Evolutionary conservation across 805 yeast genomes (phyloP).

Genomic region (Candida ficus): DNA sequence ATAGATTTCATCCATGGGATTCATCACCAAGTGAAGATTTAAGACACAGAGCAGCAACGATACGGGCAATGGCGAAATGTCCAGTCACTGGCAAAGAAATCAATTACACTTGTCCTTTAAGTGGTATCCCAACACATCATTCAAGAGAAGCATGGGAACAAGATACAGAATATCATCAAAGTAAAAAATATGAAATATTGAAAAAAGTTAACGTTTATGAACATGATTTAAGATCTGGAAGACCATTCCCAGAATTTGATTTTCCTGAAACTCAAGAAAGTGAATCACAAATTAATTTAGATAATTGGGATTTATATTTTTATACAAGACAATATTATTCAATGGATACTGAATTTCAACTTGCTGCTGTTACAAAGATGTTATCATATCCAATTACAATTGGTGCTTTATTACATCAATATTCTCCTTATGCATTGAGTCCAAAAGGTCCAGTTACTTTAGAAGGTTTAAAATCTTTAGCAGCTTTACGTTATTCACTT

Average conservation of each 20-base stretch:
- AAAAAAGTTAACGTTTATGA: conserved; percentile 88
- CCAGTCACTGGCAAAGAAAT: conserved; percentile 84
- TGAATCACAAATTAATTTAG: conserved; percentile 71
- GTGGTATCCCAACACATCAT: conserved; percentile 97
- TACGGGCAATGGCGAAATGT: conserved; percentile 81
- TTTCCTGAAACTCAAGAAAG: conserved; percentile 77
- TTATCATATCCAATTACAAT: conserved; percentile 90
- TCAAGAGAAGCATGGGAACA: conserved; percentile 82
- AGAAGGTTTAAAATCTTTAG: conserved; percentile 90
- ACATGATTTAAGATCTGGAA: conserved; percentile 90
- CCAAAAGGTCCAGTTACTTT: conserved; percentile 86
- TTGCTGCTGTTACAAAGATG: conserved; percentile 93
- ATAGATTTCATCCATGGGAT: conserved; percentile 86
- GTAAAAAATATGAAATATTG: conserved; percentile 64
- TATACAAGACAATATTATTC: conserved; percentile 91
- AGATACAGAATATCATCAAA: conserved; percentile 66
- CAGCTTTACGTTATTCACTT: conserved; percentile 87
- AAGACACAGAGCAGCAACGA: conserved; percentile 86
- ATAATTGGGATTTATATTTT: conserved; percentile 88
- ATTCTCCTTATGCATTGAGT: conserved; percentile 73
- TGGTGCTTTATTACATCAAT: conserved; percentile 75
- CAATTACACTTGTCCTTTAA: conserved; percentile 81
- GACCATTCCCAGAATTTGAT: conserved; percentile 93
- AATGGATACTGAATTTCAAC: conserved; percentile 94
- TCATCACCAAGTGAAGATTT: conserved; percentile 84